These are phyloP conservation scores for Przewalskia tangutica DNA, from an alignment of 257 asterid genomes.

Conservation along the genomic window DNA sequence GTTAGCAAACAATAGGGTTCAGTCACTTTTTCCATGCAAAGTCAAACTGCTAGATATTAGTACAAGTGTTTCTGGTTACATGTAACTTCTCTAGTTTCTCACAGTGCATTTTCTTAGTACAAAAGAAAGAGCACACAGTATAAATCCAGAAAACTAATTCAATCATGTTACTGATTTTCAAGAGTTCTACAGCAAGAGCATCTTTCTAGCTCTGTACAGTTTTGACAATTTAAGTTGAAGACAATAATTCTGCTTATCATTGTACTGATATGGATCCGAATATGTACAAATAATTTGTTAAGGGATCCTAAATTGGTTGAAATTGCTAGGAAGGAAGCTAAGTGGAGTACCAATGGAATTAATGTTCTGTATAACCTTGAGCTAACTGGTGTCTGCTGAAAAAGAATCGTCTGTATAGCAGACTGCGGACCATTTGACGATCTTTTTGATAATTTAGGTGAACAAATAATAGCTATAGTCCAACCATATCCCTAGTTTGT, in stretches of 20 bases:
- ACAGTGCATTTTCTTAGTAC: neutral
- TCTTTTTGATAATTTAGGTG: no score
- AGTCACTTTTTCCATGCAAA: neutral
- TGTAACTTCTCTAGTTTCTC: neutral
- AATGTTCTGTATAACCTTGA: neutral
- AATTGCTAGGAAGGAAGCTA: neutral
- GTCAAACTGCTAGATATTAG: neutral
- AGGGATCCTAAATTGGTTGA: neutral
- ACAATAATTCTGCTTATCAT: neutral
- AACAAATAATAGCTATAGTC: no score
- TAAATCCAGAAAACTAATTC: neutral
- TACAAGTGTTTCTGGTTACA: neutral
- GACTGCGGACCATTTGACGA: no score
- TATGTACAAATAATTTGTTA: neutral
- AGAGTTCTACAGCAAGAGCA: neutral
- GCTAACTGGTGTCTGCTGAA: neutral
- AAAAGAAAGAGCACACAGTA: neutral
- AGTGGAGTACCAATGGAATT: neutral
- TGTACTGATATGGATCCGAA: neutral
- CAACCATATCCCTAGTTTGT: no score
- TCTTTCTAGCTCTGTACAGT: neutral
- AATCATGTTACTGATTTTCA: neutral
- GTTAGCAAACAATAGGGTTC: neutral
- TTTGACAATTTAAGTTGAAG: neutral
- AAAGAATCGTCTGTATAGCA: neutral